phyloP scores from a whole-genome alignment of 495 filamentous ascomycete species.

The Tuber magnatum region DNA sequence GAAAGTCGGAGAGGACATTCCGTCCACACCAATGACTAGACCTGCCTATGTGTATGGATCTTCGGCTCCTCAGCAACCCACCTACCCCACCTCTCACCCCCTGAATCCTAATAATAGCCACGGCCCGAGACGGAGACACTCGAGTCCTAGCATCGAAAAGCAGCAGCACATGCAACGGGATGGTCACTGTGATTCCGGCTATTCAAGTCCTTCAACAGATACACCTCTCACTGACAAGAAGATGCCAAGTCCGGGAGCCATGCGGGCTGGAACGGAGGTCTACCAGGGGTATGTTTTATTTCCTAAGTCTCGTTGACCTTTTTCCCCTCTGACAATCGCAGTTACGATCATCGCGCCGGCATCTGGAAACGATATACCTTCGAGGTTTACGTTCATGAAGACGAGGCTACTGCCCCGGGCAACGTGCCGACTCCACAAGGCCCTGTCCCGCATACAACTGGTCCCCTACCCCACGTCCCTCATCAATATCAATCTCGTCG shows the following conservation, averaged over 20 bases:
- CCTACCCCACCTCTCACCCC: conserved; percentile 14
- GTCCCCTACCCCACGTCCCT: conserved; percentile 6
- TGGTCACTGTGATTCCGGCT: conserved; percentile 32
- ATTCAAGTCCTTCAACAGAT: conserved; percentile 36
- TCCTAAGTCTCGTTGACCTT: conserved; percentile 6
- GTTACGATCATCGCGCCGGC: conserved; percentile 26
- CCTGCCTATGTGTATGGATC: conserved; percentile 20
- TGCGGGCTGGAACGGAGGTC: conserved; percentile 28
- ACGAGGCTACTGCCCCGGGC: conserved; percentile 24
- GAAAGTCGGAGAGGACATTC: conserved; percentile 23
- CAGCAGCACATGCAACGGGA: conserved; percentile 31
- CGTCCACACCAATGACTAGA: conserved; percentile 25
- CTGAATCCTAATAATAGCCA: conserved; percentile 12
- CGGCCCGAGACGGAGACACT: conserved; percentile 32
- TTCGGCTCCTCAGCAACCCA: conserved; percentile 23
- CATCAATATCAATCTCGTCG: conserved; percentile 25
- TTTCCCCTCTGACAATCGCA: conserved; percentile 11
- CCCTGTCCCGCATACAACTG: not conserved
- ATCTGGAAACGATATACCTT: conserved; percentile 35
- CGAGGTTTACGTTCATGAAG: conserved; percentile 35
- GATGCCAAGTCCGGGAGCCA: conserved; percentile 21
- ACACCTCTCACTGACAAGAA: conserved; percentile 30
- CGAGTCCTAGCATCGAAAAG: conserved; percentile 38
- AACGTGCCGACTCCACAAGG: conserved; percentile 5
- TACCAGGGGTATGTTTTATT: conserved; percentile 15